Percentiles rank a stretch among this genome's conserved stretches.
phyloP scores from a whole-genome alignment of 768 basidiomycete genomes.

The Leccinum boreale region DNA sequence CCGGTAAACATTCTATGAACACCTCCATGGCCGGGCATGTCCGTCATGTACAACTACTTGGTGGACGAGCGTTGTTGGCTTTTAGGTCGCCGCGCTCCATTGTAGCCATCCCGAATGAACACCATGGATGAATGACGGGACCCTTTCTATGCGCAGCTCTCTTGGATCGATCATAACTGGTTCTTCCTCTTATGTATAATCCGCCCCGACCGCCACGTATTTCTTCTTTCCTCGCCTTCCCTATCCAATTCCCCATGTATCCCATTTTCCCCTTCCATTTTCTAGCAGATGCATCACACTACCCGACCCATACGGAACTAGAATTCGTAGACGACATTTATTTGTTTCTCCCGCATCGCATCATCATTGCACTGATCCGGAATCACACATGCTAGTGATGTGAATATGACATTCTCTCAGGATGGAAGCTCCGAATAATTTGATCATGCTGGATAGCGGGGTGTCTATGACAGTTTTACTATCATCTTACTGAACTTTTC shows the following conservation, averaged over 20 bases:
- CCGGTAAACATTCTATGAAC: slow-evolving; percentile 10
- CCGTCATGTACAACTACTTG: neutral
- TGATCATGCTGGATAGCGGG: neutral
- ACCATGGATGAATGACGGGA: slow-evolving; percentile 2
- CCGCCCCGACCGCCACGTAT: neutral
- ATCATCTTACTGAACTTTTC: neutral
- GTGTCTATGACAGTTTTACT: neutral
- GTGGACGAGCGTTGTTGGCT: slow-evolving; percentile 1
- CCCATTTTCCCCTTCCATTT: neutral
- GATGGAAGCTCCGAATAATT: neutral
- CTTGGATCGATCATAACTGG: neutral
- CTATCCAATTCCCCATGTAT: neutral
- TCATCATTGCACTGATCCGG: neutral
- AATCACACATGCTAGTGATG: neutral
- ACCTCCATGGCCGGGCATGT: neutral
- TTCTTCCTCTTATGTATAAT: neutral
- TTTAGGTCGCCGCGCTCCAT: neutral
- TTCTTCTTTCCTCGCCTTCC: neutral
- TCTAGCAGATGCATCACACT: neutral
- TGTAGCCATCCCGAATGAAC: slow-evolving; percentile 2
- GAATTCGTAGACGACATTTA: neutral
- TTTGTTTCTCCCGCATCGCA: neutral
- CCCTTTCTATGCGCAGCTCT: slow-evolving; percentile 3
- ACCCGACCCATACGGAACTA: slow-evolving; percentile 1
- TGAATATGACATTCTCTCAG: neutral